Base-by-base conservation (phyloP, 208 protist species). In the Novymonas esmeraldas region DNA sequence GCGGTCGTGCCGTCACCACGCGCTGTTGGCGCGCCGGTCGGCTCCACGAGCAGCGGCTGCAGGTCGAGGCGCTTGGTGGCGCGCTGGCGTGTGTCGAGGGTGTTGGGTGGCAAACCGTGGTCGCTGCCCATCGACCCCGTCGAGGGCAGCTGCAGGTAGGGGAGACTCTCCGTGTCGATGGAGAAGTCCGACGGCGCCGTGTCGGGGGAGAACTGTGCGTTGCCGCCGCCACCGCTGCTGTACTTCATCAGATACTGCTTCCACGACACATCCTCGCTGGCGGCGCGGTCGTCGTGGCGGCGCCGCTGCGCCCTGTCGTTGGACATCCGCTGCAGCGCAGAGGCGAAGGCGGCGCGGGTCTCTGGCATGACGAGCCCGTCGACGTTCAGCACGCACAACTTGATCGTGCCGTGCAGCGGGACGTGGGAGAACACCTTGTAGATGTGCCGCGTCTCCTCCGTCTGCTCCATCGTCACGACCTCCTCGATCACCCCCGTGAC, bases 371-470 rank as follows among this genome's bases (percentile, higher is more conserved):
- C 82, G 36, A 85, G 54, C 49, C 71, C 74, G 5, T 66, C 46
- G 26, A 95, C 63, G 76, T 95, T 83, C 22, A 95, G 59, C 24
- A 93, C 50, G 63, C 90, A 95, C 26, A 93, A 64, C 41, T 90
- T 79, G 24, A 94, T 68, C n/a, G 76, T 88, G 60, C 80, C 84
- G 64, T 94, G 86, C 41, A 95, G 62, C 0, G 90, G 90, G 13
- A 95, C 76, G 74, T 92, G 83, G 4, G 87, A 74, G 48, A 94
- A 93, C 18, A 84, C 84, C 70, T 91, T 93, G 82, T 90, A 92
- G 56, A 83, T 83, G 62, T 64, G 76, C 28, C 78, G 74, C 24
- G 78, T 87, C 49, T 85, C 79, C 66, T 90, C 86, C 51, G 74
- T 76, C 69, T 94, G 90, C 60, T 77, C 75, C 48, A 96, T 81